Evolutionary conservation across 1,284 basidiomycete genomes (phyloP), one percentile per base, ranked within the genome.

Genomic region (Earliella scabrosa): DNA sequence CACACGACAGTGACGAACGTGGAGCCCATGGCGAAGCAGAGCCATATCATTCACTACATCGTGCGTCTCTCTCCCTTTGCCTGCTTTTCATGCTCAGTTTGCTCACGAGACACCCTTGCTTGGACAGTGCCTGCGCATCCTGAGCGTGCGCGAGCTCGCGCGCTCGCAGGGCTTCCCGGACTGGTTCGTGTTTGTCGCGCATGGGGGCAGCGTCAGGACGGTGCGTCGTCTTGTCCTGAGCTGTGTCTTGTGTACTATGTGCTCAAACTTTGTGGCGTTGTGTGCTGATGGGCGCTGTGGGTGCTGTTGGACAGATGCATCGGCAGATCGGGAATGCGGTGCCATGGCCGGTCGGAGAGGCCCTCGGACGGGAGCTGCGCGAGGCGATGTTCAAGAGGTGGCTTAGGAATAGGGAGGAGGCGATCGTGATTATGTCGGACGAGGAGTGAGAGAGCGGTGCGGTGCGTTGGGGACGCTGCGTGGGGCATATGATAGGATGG

Each of bases 91-190:
- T 20, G 38, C n/a, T 7, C 8, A 23, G 20, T 20, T 9, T 20
- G 38, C n/a, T 7, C 8, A 23, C 11, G 20, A 4, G 39, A 24
- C 20, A 7, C 16, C 20, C 24, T 4, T 18, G 9, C 23, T 9
- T 21, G 1, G 32, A 16, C 21, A 90, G 85, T 85, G 82, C 60
- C 79, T 77, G 61, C 81, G 88, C 14, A 82, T 88, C 52, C 69
- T 89, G 16, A 87, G 85, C 1, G 82, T 91, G 26, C 79, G 90
- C 6, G 90, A 92, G 66, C 75, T 90, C 13, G 90, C 89, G 11
- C 76, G 89, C 43, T 85, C 87, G 0, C 89, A 92, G 73, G 90
- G 89, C 0, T 89, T 92, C 65, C 86, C 89, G 0, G 89, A 92
- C 60, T 71, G 77, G 61, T 90, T 89, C 59, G 69, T 79, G 1